Base-by-base conservation (phyloP, 306 rosid genomes). In the Vigna unguiculata region DNA sequence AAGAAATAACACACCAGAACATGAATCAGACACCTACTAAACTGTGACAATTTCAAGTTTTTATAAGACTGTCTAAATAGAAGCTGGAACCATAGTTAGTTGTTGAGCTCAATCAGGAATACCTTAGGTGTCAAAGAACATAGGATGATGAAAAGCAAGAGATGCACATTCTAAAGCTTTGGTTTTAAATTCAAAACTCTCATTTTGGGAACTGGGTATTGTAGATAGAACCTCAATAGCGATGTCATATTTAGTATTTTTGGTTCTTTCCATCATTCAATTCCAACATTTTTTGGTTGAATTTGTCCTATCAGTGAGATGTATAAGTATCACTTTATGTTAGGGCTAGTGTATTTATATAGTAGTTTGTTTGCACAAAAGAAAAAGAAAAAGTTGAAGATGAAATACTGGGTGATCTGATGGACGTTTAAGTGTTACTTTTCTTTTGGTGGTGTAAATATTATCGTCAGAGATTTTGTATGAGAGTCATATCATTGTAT, bases 361-460 rank as follows among this genome's bases (percentile, higher is more conserved):
- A 9, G n/a, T 68, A 47, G 69, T 6, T 72, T 74, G 45, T 47
- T 58, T 30, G 30, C 17, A 14, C 6, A 11, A n/a, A 46, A 16
- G 71, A 70, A 22, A 62, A 47, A 40, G 62, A 75, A 62, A 2
- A 46, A 52, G 43, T 30, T 76, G 45, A 63, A 43, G 53, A 58
- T 22, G 40, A 47, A 20, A 45, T 15, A 61, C 53, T 5, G 30
- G 15, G n/a, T n/a, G n/a, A 24, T 80, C 62, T 62, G 14, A 52
- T 66, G 45, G 32, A 34, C 46, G 24, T 22, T 11, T 24, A n/a
- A n/a, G 46, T 71, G 28, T 77, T 69, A 12, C 51, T 6, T 32
- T 53, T 36, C 15, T 34, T 66, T 21, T 6, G n/a, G 40, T 57
- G 32, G 38, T 64, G 62, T 38, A n/a, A 16, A 49, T 47, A 17